Base-by-base conservation (phyloP, 768 basidiomycete genomes). In the Favolaschia claudopus region DNA sequence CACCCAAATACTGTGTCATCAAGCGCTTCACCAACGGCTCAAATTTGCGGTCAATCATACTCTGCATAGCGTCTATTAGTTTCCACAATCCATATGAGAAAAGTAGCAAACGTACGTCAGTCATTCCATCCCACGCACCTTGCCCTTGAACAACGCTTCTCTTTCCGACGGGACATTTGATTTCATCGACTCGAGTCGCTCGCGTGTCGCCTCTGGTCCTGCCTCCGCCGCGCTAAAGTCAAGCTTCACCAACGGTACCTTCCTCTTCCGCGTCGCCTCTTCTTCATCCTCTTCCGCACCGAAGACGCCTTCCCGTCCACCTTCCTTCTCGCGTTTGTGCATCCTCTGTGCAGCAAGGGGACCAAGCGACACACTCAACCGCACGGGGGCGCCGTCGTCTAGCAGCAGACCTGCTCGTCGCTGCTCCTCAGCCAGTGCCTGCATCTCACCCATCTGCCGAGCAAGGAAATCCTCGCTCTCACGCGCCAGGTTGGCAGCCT, bases 401-500 rank as follows among this genome's bases (percentile, higher is more conserved):
- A 96, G 82, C 15, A 97, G 76, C 75, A 96, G 82, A 28, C 95
- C 95, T 7, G 92, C 93, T 69, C 93, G 92, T 62, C 93, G 88
- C 68, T 97, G 94, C 68, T 96, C 91, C 47, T 92, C 92, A 13
- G 92, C 92, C 27, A 96, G 78, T 2, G 92, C 89, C 64, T 95
- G 93, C 88, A 96, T 91, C 72, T 98, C 95, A 62, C 93, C 93
- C 93, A 96, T 95, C 69, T 97, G 95, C 52, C 88, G 84, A 32
- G 93, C 92, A 58, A 98, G 81, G 83, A 99, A 97, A 62, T 88
- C 91, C 73, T 98, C 96, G 1, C 94, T 95, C 74, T 98, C 95
- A 45, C 87, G 84, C 32, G 93, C 87, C 22, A 97, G 81, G 65
- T 93, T 91, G 70, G 92, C 95, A 8, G 87, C 85, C 74, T 97